A percentile compares a stretch with the other conserved stretches of the same genome.
phyloP scores from a whole-genome alignment of 371 early-diverging fungal genomes.

The Conidiobolus incongruus region DNA sequence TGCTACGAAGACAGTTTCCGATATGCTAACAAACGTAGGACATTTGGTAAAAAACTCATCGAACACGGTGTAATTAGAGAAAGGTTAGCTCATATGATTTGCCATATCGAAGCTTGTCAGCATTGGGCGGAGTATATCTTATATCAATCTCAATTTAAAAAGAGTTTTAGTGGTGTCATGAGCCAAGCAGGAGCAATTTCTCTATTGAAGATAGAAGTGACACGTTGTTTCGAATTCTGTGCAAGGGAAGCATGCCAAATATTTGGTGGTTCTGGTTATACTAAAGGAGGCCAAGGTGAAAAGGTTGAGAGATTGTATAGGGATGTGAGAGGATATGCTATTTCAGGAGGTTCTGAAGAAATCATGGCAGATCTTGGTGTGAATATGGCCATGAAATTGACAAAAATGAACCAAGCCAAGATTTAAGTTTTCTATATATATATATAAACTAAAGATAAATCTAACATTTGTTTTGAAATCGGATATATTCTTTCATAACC shows the following conservation, averaged over 20 bases:
- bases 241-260: constrained; percentile 81
- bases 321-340: constrained; percentile 67
- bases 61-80: constrained; percentile 42
- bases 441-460: too few relatives aligned
- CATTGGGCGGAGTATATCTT: constrained; percentile 54
- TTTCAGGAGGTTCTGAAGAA: constrained; percentile 81
- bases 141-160: constrained; percentile 35
- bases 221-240: constrained; percentile 68
- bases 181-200: constrained; percentile 68
- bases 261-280: constrained; percentile 71
- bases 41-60: constrained; percentile 57
- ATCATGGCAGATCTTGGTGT: constrained; percentile 59
- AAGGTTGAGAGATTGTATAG: constrained; percentile 67
- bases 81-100: too few relatives aligned
- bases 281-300: constrained; percentile 62
- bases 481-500: too few relatives aligned
- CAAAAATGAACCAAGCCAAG: constrained; percentile 30
- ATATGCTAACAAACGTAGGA: constrained; percentile 68
- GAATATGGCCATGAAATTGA: constrained; percentile 46
- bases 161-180: constrained; percentile 39
- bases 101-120: constrained; percentile 73
- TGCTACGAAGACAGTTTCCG: constrained; percentile 68
- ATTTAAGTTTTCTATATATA: too few relatives aligned
- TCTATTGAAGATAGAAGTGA: constrained; percentile 61
- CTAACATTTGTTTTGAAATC: too few relatives aligned